These are phyloP conservation scores for Albophoma yamanashiensis DNA, from an alignment of 2,329 filamentous ascomycete genomes.

Conservation along the genomic window DNA sequence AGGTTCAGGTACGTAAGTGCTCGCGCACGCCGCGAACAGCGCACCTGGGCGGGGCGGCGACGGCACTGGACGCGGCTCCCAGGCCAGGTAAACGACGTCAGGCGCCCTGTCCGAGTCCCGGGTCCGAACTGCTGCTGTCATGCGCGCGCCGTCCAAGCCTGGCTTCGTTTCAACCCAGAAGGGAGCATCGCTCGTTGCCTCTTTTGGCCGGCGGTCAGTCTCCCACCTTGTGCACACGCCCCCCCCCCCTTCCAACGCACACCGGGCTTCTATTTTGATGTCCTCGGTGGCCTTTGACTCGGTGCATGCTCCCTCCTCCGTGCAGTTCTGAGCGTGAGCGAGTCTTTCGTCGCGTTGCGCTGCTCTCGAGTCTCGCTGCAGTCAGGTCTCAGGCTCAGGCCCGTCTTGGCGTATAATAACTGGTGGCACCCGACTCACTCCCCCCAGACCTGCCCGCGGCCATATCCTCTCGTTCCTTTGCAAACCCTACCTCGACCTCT, in stretches of 20 bases:
- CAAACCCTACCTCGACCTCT: background rate
- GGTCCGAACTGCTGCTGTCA: background rate
- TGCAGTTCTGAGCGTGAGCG: background rate
- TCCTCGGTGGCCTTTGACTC: background rate
- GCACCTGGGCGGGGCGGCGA: background rate
- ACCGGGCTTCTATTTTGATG: background rate
- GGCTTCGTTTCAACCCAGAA: background rate
- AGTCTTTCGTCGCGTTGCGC: background rate
- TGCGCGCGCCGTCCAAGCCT: background rate
- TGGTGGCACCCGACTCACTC: constrained; percentile 3
- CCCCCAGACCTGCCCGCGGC: constrained; percentile 17
- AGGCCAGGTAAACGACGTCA: background rate
- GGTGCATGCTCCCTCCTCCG: background rate
- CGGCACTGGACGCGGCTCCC: background rate
- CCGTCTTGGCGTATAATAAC: background rate
- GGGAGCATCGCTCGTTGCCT: background rate
- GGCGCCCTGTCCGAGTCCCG: background rate
- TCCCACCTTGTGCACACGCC: background rate
- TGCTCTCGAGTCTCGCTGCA: background rate
- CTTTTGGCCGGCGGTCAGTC: background rate
- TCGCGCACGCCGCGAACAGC: background rate
- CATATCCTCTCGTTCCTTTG: constrained; percentile 8
- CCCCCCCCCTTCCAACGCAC: background rate
- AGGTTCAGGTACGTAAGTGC: background rate
- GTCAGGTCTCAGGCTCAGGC: background rate